Conservation (phyloP, 306 rosid genomes). For the Corylus avellana region DNA sequence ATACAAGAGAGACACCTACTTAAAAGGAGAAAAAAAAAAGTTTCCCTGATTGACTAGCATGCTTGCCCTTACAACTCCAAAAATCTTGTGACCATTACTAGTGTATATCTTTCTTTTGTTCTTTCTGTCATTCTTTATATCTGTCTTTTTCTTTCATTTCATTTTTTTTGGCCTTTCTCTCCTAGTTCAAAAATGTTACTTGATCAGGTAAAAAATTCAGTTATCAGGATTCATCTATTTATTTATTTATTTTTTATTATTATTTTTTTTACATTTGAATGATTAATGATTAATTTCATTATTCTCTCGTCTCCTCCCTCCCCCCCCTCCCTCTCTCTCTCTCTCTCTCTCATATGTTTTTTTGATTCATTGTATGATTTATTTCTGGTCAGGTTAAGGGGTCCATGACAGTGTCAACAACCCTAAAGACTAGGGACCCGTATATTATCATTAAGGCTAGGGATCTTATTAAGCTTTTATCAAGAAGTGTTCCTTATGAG, state of each 20-base stretch:
- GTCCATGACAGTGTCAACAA: slow-evolving; percentile 90
- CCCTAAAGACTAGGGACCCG: slow-evolving; percentile 87
- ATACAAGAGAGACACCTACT: no score
- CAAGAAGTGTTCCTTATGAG: slow-evolving; percentile 92
- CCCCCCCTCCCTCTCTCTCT: background rate
- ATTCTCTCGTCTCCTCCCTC: background rate
- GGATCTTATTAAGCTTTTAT: slow-evolving; percentile 84
- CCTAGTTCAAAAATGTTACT: background rate
- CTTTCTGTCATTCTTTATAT: background rate
- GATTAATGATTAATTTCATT: background rate
- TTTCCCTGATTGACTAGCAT: background rate
- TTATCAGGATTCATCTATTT: background rate
- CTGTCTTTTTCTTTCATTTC: no score
- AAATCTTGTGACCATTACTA: background rate
- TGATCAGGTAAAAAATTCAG: background rate
- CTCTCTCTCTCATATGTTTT: background rate
- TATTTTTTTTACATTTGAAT: background rate
- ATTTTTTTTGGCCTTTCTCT: background rate
- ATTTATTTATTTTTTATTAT: no score
- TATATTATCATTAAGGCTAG: slow-evolving; percentile 83
- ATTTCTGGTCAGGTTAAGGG: slow-evolving; percentile 63
- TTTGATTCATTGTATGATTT: background rate
- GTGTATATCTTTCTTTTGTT: no score
- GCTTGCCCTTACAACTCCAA: background rate
- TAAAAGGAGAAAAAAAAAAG: no score